Evolutionary conservation across 768 basidiomycete species (phyloP).

Genomic region (Lentinula guzmanii): DNA sequence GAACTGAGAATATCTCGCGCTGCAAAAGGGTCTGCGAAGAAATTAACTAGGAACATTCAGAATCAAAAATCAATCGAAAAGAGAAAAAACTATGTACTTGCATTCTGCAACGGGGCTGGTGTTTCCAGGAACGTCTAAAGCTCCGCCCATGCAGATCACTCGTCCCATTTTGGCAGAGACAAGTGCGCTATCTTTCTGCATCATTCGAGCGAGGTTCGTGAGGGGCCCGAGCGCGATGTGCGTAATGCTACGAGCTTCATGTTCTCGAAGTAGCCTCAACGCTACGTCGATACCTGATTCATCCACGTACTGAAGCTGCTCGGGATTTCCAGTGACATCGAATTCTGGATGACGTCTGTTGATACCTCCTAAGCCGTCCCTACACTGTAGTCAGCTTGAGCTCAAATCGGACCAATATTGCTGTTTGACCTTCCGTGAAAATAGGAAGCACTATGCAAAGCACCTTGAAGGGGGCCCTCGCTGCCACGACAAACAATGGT

Average conservation of each 20-base stretch:
- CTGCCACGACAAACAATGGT: constrained; percentile 65
- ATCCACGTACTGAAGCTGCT: constrained; percentile 39
- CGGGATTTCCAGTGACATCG: constrained; percentile 21
- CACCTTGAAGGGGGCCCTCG: constrained; percentile 62
- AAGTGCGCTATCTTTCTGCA: constrained; percentile 46
- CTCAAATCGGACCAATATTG: neutral
- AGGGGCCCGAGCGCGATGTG: constrained; percentile 74
- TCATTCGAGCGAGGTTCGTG: constrained; percentile 71
- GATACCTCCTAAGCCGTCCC: constrained; percentile 67
- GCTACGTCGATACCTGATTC: constrained; percentile 48
- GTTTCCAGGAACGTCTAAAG: constrained; percentile 88
- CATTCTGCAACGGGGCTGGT: constrained; percentile 80
- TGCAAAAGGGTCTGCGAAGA: constrained; percentile 84
- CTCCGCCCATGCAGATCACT: constrained; percentile 92
- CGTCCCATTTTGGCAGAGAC: constrained; percentile 59
- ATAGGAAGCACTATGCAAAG: constrained; percentile 70
- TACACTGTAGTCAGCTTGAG: constrained; percentile 18
- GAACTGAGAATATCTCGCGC: constrained; percentile 62
- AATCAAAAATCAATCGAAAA: neutral
- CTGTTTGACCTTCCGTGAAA: constrained; percentile 70
- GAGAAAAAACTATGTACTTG: constrained; percentile 27
- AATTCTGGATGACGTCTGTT: constrained; percentile 62
- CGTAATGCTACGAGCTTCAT: constrained; percentile 50
- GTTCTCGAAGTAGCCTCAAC: constrained; percentile 45
- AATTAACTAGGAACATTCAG: constrained; percentile 51